Percentiles rank a stretch among this genome's conserved stretches.
phyloP scores from a whole-genome alignment of 2,329 filamentous ascomycete species.

The Colletotrichum navitas region DNA sequence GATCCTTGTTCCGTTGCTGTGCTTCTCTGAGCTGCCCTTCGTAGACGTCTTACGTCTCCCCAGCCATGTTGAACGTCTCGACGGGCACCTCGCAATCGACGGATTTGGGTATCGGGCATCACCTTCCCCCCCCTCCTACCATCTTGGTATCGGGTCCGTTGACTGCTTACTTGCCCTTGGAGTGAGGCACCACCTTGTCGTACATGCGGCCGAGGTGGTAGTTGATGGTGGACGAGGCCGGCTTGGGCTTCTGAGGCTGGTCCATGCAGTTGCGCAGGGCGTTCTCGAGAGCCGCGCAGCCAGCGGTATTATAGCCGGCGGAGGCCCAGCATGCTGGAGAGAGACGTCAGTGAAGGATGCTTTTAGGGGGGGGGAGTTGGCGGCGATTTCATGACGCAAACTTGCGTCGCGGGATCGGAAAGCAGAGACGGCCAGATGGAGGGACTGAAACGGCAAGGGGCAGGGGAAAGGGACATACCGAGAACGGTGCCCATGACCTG shows the following conservation, averaged over 20 bases:
- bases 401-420: neutral
- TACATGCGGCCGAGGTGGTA: constrained; percentile 87
- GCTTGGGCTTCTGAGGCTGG: constrained; percentile 67
- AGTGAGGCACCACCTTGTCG: constrained; percentile 51
- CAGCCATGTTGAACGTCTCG: neutral
- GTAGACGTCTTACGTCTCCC: neutral
- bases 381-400: neutral
- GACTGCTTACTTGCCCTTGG: constrained; percentile 23
- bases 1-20: neutral
- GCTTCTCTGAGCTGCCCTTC: neutral
- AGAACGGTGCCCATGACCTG: constrained; percentile 70
- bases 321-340: constrained; percentile 84
- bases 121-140: too few relatives aligned
- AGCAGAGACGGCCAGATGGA: too few relatives aligned
- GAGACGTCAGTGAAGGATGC: constrained; percentile 20
- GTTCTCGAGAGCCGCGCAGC: constrained; percentile 70
- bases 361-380: too few relatives aligned
- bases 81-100: neutral
- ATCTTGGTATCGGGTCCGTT: too few relatives aligned
- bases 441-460: neutral
- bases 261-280: constrained; percentile 83
- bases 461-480: constrained; percentile 56
- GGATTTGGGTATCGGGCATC: neutral
- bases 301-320: constrained; percentile 73
- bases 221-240: constrained; percentile 84